Percentiles rank a stretch among this genome's conserved stretches.
These are phyloP conservation scores for Abrus pulchellus DNA, from an alignment of 306 rosid species.

Conservation along the genomic window DNA sequence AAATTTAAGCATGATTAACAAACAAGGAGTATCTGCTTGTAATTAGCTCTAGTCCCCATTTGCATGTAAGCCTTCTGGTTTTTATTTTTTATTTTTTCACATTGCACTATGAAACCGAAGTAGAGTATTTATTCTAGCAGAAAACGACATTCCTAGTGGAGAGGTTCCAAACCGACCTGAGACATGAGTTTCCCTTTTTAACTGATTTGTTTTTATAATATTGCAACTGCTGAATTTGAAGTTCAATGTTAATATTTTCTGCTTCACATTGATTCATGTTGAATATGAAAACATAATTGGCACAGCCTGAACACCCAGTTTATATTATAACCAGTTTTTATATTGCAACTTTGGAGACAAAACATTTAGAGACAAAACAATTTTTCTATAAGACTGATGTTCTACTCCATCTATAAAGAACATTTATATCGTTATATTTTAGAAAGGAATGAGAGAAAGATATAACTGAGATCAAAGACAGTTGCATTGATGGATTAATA, in stretches of 20 bases:
- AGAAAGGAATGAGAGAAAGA: not conserved
- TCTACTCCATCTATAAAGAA: not conserved
- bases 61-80: not conserved
- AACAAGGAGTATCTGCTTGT: too few species aligned
- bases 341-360: not conserved
- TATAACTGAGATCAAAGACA: too few species aligned
- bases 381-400: not conserved
- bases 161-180: too few species aligned
- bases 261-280: not conserved
- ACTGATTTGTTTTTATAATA: too few species aligned
- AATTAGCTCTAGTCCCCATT: not conserved
- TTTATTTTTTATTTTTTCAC: not conserved
- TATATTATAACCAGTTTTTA: too few species aligned
- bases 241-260: not conserved
- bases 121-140: too few species aligned
- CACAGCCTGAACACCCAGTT: conserved; percentile 3
- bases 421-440: not conserved
- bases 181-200: too few species aligned
- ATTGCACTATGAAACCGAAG: too few species aligned
- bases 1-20: too few species aligned
- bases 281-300: not conserved
- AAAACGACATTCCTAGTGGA: too few species aligned
- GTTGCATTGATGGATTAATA: too few species aligned
- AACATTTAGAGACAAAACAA: not conserved
- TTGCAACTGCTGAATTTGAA: not conserved